Conservation (phyloP, 106 monocot species). For the Cymbidium sinense region DNA sequence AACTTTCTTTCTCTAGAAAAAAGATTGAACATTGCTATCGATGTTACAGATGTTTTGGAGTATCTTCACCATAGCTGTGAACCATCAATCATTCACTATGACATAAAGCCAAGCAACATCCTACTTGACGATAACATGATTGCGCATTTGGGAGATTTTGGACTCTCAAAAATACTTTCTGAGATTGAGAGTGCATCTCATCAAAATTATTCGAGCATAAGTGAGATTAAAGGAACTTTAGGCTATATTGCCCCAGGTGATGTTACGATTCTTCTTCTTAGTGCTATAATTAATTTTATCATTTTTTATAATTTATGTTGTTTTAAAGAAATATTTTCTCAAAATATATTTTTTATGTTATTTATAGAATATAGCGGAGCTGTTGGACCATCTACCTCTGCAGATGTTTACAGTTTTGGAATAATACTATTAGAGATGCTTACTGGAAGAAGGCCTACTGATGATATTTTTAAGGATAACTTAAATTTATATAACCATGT, state of each 20-base stretch:
- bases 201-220: background rate
- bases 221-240: slow-evolving; percentile 1
- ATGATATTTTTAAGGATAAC: slow-evolving; percentile 9
- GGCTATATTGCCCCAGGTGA: slow-evolving; percentile 3
- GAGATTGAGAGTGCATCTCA: background rate
- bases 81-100: slow-evolving; percentile 37
- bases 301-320: background rate
- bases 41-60: slow-evolving; percentile 41
- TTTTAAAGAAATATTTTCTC: background rate
- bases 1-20: background rate
- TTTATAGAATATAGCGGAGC: slow-evolving; percentile 11
- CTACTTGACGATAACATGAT: slow-evolving; percentile 32
- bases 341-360: background rate
- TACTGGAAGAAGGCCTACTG: slow-evolving; percentile 18
- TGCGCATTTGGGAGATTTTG: slow-evolving; percentile 43
- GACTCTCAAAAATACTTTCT: slow-evolving; percentile 16
- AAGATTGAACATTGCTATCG: slow-evolving; percentile 36
- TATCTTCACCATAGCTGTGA: slow-evolving; percentile 38
- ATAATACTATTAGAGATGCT: slow-evolving; percentile 16
- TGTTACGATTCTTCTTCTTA: background rate
- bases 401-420: slow-evolving; percentile 24
- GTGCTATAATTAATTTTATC: background rate
- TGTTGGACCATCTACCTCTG: background rate
- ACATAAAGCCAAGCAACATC: slow-evolving; percentile 21
- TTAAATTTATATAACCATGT: background rate